Percentiles rank a stretch among this genome's conserved stretches.
These are phyloP conservation scores for Cydonia oblonga DNA, from an alignment of 331 rosid species.

Conservation along the genomic window DNA sequence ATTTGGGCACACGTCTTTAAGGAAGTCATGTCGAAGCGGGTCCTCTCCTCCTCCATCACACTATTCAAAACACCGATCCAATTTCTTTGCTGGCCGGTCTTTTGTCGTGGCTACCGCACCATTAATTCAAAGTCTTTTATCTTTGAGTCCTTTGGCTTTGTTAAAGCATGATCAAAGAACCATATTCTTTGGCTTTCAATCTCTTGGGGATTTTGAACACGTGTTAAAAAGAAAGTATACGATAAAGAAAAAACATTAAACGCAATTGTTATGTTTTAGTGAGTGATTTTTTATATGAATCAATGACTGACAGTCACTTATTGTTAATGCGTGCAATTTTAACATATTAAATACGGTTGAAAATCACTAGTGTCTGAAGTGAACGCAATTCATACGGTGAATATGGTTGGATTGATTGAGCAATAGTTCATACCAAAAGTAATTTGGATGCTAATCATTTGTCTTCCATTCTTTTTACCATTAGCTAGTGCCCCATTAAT, in stretches of 20 bases:
- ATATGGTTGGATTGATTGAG: not conserved
- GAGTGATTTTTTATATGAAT: not conserved
- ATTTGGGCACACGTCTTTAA: slow-evolving; percentile 25
- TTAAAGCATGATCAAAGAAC: not conserved
- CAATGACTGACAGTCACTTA: not conserved
- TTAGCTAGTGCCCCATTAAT: not conserved
- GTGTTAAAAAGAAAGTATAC: not conserved
- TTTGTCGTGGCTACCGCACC: not conserved
- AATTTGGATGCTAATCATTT: not conserved
- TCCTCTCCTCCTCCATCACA: not conserved
- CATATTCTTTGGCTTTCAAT: not conserved
- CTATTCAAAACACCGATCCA: not conserved
- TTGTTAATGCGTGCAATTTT: not conserved
- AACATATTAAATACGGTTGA: not conserved
- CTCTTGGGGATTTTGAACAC: not conserved
- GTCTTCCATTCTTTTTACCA: not conserved
- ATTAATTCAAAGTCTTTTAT: not conserved
- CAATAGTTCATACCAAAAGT: not conserved
- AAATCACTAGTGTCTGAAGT: too few species aligned
- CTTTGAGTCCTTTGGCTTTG: not conserved
- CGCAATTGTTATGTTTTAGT: too few species aligned
- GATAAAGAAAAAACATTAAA: not conserved
- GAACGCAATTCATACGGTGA: not conserved
- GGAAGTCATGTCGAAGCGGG: slow-evolving; percentile 39
- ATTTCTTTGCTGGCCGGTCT: not conserved